Percentiles rank a stretch among this genome's conserved stretches.
Conservation (phyloP, 2,329 filamentous ascomycete species). For the Chrysoporthe austroafricana region DNA sequence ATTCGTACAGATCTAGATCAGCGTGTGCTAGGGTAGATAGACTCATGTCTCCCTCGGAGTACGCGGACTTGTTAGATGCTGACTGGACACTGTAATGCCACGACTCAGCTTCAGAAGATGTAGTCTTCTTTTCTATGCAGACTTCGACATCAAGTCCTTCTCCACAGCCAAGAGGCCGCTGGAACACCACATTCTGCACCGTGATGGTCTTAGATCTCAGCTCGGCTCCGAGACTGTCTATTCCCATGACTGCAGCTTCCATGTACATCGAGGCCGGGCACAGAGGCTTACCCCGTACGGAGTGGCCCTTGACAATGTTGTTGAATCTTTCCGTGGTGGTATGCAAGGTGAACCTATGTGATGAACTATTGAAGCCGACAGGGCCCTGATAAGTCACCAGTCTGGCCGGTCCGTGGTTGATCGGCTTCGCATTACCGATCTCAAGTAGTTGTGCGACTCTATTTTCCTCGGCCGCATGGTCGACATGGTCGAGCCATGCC, state of each 20-base stretch:
- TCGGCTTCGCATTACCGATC: background rate
- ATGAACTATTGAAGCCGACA: too few relatives aligned
- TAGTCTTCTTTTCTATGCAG: background rate
- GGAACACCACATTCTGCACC: background rate
- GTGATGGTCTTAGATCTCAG: background rate
- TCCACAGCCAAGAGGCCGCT: background rate
- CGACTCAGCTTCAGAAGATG: background rate
- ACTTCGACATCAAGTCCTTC: background rate
- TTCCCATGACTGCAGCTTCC: background rate
- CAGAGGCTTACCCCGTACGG: too few relatives aligned
- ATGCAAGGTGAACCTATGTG: background rate
- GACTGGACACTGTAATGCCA: background rate
- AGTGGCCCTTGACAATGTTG: too few relatives aligned
- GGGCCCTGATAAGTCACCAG: background rate
- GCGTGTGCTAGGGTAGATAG: background rate
- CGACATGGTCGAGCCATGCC: background rate
- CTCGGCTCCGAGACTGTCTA: background rate
- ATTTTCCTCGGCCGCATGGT: background rate
- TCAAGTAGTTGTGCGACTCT: too few relatives aligned
- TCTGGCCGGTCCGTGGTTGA: background rate
- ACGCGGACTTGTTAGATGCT: background rate
- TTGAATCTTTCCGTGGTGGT: background rate
- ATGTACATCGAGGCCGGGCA: constrained; percentile 3
- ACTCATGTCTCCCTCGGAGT: background rate
- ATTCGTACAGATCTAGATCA: background rate